A percentile compares a stretch with the other conserved stretches of the same genome.
Conservation (phyloP, 192 early-diverging fungal species). For the Globomyces pollinis-pini region DNA sequence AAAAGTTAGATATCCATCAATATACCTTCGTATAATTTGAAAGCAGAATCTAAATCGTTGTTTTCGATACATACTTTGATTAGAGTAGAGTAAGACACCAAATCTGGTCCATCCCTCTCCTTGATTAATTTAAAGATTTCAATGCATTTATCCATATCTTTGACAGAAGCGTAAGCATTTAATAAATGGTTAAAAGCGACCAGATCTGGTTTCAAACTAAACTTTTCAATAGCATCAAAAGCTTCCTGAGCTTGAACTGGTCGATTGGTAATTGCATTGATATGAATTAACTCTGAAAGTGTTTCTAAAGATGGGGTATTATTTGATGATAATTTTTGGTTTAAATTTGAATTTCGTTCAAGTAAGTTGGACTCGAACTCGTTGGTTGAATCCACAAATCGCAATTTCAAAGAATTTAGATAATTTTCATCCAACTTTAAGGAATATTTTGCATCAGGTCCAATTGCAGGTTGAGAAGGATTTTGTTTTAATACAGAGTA, state of each 20-base stretch:
- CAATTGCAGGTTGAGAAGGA: not conserved
- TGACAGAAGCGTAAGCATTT: constrained; percentile 64
- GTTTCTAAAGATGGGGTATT: constrained; percentile 9
- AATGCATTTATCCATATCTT: constrained; percentile 53
- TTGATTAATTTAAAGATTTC: constrained; percentile 58
- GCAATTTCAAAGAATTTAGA: not conserved
- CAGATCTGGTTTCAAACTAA: constrained; percentile 57
- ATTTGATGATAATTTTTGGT: too few relatives aligned
- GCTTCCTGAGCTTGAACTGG: constrained; percentile 56
- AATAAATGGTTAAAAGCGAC: constrained; percentile 69
- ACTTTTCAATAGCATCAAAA: constrained; percentile 48
- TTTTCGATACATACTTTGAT: constrained; percentile 61
- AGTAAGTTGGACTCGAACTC: not conserved
- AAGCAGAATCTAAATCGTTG: constrained; percentile 58
- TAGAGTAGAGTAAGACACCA: constrained; percentile 61
- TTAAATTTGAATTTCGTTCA: not conserved
- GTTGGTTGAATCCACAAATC: not conserved
- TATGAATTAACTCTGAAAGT: constrained; percentile 28
- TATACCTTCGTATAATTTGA: constrained; percentile 56
- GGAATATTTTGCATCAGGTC: constrained; percentile 12
- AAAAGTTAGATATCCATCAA: constrained; percentile 1
- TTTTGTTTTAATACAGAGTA: constrained; percentile 8
- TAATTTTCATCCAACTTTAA: constrained; percentile 14
- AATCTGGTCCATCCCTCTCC: constrained; percentile 44
- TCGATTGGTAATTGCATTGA: constrained; percentile 55